These are phyloP conservation scores for Beauveria varroae DNA, from an alignment of 2,329 filamentous ascomycete species.

Conservation along the genomic window DNA sequence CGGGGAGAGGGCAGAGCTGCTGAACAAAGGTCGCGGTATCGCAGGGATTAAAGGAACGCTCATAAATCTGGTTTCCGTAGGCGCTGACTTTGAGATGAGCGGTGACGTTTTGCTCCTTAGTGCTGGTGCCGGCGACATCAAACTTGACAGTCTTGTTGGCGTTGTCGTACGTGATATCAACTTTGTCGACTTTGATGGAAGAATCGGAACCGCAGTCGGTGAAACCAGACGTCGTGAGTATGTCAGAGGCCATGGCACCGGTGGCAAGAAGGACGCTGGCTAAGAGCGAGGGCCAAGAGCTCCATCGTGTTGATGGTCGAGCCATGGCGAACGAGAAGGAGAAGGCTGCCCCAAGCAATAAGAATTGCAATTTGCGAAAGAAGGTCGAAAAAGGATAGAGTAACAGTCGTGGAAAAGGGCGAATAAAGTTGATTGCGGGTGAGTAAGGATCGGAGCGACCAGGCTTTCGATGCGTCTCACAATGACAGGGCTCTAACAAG, in stretches of 20 bases:
- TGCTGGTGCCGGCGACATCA: conserved; percentile 70
- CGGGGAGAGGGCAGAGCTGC: conserved; percentile 78
- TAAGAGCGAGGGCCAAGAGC: conserved; percentile 25
- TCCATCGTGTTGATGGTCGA: conserved; percentile 23
- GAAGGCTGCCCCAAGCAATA: too few relatives aligned
- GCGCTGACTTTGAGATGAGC: conserved; percentile 70
- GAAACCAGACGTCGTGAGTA: conserved; percentile 77
- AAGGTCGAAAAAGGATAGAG: not conserved
- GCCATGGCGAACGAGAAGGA: conserved; percentile 22
- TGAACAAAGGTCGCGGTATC: conserved; percentile 55
- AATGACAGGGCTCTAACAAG: not conserved
- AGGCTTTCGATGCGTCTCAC: not conserved
- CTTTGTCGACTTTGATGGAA: conserved; percentile 60
- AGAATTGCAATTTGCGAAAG: too few relatives aligned
- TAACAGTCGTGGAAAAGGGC: conserved; percentile 2
- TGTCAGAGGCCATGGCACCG: conserved; percentile 55
- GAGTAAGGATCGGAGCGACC: conserved; percentile 11
- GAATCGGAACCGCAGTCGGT: conserved; percentile 53
- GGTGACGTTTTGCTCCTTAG: conserved; percentile 68
- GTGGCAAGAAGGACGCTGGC: conserved; percentile 29
- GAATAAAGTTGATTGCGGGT: not conserved
- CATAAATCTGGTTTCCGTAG: conserved; percentile 77
- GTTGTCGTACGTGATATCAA: conserved; percentile 75
- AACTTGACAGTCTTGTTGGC: conserved; percentile 67
- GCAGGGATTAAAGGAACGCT: conserved; percentile 78